Conservation (phyloP, 495 filamentous ascomycete genomes). For the Xylaria scruposa region DNA sequence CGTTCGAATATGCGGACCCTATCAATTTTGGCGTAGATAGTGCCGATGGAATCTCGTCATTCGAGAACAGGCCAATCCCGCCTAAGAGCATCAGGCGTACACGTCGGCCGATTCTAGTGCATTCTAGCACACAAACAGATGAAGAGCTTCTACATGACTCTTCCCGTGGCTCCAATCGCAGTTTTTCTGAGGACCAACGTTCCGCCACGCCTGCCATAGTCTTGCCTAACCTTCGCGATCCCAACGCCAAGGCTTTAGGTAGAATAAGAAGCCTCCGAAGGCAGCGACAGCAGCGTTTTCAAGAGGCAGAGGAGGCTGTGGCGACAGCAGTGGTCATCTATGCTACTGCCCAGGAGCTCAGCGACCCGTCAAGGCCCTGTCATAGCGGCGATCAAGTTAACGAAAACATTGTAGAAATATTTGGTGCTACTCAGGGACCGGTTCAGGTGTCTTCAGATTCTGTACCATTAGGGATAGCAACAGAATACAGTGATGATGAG, state of each 20-base stretch:
- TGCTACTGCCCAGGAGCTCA: constrained; percentile 50
- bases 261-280: constrained; percentile 48
- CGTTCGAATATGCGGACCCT: neutral
- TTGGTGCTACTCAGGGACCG: constrained; percentile 28
- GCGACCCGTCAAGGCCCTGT: constrained; percentile 35
- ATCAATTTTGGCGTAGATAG: neutral
- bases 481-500: constrained; percentile 36
- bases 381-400: constrained; percentile 30
- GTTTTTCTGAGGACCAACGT: constrained; percentile 44
- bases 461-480: constrained; percentile 32
- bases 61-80: constrained; percentile 24
- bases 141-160: constrained; percentile 22
- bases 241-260: constrained; percentile 47
- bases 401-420: constrained; percentile 23
- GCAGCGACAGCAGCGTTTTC: constrained; percentile 47
- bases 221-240: constrained; percentile 52
- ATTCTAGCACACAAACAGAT: constrained; percentile 42
- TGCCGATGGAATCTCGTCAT: neutral
- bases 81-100: constrained; percentile 36
- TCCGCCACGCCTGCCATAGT: constrained; percentile 51
- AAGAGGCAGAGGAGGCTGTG: constrained; percentile 51
- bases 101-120: constrained; percentile 31
- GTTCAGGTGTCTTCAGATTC: constrained; percentile 31
- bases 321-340: constrained; percentile 56
- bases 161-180: neutral